Conservation (phyloP, 352 stramenopile genomes). For the Globisporangium solare region DNA sequence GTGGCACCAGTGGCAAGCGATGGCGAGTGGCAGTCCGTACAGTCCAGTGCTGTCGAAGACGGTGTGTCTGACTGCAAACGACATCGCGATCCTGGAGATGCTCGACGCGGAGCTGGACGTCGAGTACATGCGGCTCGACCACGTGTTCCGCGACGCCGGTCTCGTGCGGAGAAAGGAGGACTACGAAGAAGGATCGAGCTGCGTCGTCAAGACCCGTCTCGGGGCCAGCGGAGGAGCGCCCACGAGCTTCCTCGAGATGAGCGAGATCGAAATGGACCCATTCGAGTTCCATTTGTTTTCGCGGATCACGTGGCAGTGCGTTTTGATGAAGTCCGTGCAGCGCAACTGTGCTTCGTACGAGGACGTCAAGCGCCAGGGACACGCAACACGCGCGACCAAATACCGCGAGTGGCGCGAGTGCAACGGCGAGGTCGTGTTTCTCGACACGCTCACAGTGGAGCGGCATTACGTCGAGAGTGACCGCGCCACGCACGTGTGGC, state of each 20-base stretch:
- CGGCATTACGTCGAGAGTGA: constrained; percentile 3
- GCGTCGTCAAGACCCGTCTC: neutral
- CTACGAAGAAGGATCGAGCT: neutral
- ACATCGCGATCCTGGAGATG: constrained; percentile 4
- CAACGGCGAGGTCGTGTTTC: neutral
- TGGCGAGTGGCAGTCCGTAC: neutral
- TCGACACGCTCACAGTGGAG: neutral
- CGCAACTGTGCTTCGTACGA: neutral
- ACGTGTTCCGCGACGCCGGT: neutral
- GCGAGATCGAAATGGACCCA: neutral
- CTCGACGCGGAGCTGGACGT: constrained; percentile 3
- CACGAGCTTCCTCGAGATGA: neutral
- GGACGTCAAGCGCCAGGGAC: neutral
- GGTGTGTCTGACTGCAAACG: neutral
- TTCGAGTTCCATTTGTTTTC: neutral
- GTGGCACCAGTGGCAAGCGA: constrained; percentile 1
- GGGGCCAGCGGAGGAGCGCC: neutral
- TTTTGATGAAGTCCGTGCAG: neutral
- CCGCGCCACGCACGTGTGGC: neutral
- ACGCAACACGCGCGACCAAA: neutral
- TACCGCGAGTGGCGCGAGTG: neutral
- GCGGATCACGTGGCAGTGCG: neutral
- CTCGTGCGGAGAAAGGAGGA: neutral
- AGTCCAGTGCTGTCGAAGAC: neutral
- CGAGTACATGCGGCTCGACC: constrained; percentile 4